A percentile compares a stretch with the other conserved stretches of the same genome.
These are phyloP conservation scores for Ophiostoma sp. DNA, from an alignment of 2,329 filamentous ascomycete genomes.

Conservation along the genomic window DNA sequence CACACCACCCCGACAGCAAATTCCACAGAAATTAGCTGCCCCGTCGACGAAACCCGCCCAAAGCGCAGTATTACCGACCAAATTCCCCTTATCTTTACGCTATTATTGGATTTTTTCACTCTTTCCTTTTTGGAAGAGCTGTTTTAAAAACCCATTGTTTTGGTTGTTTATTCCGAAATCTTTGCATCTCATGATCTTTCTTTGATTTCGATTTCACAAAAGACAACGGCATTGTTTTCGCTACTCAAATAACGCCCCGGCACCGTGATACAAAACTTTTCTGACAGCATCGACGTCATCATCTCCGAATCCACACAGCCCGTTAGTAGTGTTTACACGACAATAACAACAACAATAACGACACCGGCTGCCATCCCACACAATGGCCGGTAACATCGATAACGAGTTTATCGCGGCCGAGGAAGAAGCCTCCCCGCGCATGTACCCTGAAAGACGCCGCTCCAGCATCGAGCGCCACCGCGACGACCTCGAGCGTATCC, in stretches of 20 bases:
- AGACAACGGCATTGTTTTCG: background rate
- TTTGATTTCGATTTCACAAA: background rate
- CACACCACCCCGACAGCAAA: background rate
- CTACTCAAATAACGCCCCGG: background rate
- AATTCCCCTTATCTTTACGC: conserved; percentile 1
- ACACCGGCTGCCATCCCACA: conserved; percentile 30
- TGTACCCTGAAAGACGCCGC: conserved; percentile 37
- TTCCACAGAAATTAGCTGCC: background rate
- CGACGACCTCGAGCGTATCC: conserved; percentile 60
- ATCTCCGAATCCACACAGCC: conserved; percentile 11
- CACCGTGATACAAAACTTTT: background rate
- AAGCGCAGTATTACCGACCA: background rate
- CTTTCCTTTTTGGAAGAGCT: background rate
- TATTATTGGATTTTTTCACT: background rate
- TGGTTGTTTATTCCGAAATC: background rate
- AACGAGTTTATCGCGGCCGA: conserved; percentile 56
- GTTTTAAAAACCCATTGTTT: background rate
- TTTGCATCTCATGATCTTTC: background rate
- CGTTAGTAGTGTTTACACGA: background rate
- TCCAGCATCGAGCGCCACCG: conserved; percentile 39
- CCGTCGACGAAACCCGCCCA: background rate
- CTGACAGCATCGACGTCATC: conserved; percentile 15
- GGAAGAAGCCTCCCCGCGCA: conserved; percentile 47
- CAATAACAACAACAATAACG: background rate
- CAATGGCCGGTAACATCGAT: conserved; percentile 54